These are phyloP conservation scores for Capillidium rhysosporum DNA, from an alignment of 371 early-diverging fungal species.

Conservation along the genomic window DNA sequence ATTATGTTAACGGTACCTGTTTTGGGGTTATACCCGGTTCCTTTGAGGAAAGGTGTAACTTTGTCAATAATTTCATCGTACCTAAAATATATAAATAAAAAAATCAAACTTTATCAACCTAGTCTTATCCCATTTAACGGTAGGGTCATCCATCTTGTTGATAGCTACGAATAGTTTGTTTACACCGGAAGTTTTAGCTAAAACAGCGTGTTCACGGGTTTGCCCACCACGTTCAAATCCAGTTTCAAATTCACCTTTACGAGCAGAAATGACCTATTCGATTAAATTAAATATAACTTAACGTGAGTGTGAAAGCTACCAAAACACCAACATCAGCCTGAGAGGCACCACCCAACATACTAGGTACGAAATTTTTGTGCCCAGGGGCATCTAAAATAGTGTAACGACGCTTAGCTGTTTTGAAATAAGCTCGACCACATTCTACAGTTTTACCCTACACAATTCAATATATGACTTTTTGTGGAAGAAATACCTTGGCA, in stretches of 20 bases:
- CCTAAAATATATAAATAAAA: slow-evolving; percentile 10
- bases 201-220: slow-evolving; percentile 95
- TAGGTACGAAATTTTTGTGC: slow-evolving; percentile 98
- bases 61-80: slow-evolving; percentile 79
- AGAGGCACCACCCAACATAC: slow-evolving; percentile 94
- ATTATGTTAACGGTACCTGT: slow-evolving; percentile 16
- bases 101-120: slow-evolving; percentile 17
- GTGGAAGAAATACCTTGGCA: slow-evolving; percentile 43
- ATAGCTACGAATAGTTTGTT: slow-evolving; percentile 76
- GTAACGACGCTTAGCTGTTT: slow-evolving; percentile 82
- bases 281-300: background rate
- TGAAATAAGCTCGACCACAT: slow-evolving; percentile 94
- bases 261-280: slow-evolving; percentile 73
- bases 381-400: slow-evolving; percentile 98
- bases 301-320: slow-evolving; percentile 12
- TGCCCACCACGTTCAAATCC: slow-evolving; percentile 99
- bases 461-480: background rate
- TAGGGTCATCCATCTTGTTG: slow-evolving; percentile 98
- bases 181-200: slow-evolving; percentile 95
- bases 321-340: slow-evolving; percentile 95
- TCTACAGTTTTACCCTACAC: slow-evolving; percentile 87
- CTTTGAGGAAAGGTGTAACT: slow-evolving; percentile 75
- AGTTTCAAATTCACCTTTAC: slow-evolving; percentile 99
- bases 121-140: slow-evolving; percentile 81
- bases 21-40: slow-evolving; percentile 81